phyloP scores from a whole-genome alignment of 345 rosid genomes.

The Gossypium raimondii region DNA sequence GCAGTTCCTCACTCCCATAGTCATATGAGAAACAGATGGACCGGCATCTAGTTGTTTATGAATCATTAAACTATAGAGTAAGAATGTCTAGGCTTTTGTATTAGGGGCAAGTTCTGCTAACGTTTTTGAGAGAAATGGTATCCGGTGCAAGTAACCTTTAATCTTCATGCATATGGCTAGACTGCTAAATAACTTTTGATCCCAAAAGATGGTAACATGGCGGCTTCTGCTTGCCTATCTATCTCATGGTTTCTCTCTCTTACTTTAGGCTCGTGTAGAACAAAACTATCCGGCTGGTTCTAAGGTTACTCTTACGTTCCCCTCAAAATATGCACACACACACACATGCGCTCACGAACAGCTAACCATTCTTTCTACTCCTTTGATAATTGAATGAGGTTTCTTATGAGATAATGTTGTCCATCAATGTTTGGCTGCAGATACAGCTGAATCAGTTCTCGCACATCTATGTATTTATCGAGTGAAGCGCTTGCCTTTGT shows the following conservation, averaged over 20 bases:
- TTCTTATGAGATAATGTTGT: not conserved
- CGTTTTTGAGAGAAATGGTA: not conserved
- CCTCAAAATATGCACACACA: not conserved
- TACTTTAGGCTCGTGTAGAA: not conserved
- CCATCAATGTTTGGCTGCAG: slow-evolving; percentile 26
- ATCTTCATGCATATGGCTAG: not conserved
- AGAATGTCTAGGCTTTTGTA: not conserved
- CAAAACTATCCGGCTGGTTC: not conserved
- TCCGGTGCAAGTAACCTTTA: not conserved
- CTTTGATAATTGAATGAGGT: not conserved
- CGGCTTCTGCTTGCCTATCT: not conserved
- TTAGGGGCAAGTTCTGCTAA: not conserved
- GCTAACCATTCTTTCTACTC: not conserved
- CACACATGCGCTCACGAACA: not conserved
- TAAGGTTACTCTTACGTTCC: not conserved
- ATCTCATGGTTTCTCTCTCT: not conserved
- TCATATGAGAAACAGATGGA: not conserved
- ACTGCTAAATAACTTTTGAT: not conserved
- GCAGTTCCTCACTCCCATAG: not conserved
- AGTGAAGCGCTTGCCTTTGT: slow-evolving; percentile 2
- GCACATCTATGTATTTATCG: not conserved
- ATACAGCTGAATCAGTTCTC: slow-evolving; percentile 10
- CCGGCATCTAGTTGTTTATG: not conserved
- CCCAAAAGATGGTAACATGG: not conserved
- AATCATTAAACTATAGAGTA: not conserved